Evolutionary conservation across 345 rosid species (phyloP).

Genomic region (Gossypium raimondii): DNA sequence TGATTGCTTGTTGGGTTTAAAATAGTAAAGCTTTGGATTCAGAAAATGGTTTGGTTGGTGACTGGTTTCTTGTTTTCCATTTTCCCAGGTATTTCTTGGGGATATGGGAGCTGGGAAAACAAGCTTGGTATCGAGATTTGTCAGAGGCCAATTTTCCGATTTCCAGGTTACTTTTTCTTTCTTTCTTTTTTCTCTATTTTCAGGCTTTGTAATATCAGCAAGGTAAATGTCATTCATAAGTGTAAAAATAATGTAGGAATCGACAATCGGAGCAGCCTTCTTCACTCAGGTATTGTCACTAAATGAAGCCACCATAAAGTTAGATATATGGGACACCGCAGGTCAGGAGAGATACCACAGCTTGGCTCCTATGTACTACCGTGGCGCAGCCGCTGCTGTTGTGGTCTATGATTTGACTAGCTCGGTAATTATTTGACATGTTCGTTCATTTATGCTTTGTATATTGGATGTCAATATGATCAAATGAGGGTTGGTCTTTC

Average conservation of each 20-base stretch:
- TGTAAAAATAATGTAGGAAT: conserved; percentile 33
- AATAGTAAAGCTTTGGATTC: background rate
- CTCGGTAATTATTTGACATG: conserved; percentile 39
- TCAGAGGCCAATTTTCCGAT: conserved; percentile 67
- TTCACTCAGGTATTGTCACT: conserved; percentile 75
- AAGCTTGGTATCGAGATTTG: conserved; percentile 66
- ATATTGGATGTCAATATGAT: conserved; percentile 48
- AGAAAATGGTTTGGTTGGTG: background rate
- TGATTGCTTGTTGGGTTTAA: background rate
- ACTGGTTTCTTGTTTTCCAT: background rate
- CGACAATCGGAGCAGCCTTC: conserved; percentile 82
- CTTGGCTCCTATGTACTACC: conserved; percentile 85
- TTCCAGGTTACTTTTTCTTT: conserved; percentile 42
- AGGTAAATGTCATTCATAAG: conserved; percentile 10
- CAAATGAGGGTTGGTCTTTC: background rate
- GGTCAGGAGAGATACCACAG: conserved; percentile 85
- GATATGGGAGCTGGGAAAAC: conserved; percentile 88
- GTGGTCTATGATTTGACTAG: conserved; percentile 72
- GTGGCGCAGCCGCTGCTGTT: conserved; percentile 82
- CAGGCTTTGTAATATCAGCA: background rate
- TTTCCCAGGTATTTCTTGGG: conserved; percentile 64
- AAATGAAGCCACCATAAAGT: conserved; percentile 60
- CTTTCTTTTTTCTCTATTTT: background rate
- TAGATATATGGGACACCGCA: conserved; percentile 84
- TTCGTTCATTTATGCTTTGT: conserved; percentile 51